Base-by-base conservation (phyloP, 495 filamentous ascomycete genomes). In the Penicillium lagena region DNA sequence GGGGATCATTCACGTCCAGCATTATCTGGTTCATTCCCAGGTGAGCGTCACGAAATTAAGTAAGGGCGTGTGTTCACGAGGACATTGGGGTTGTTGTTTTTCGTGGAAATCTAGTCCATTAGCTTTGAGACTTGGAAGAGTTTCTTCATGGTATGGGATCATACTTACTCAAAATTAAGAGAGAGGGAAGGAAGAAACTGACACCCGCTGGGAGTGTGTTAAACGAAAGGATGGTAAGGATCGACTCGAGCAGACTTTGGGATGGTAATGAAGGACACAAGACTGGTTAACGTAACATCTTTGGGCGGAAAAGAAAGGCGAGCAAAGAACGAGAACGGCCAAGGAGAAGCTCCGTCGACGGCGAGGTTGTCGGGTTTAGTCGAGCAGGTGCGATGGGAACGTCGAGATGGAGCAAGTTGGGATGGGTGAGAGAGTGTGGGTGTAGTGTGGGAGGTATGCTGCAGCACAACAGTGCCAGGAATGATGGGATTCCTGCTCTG, bases 11-110 rank as follows among this genome's bases (percentile, higher is more conserved):
- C 12, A 43, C 29, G 27, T 59, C 54, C 42, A 41, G 35, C 46
- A 59, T 56, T 15, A 39, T 42, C 6, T 50, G 49, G 29, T 55
- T 50, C 51, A 62, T 56, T 13, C 4, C 39, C 15, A 31, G 9
- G 37, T 35, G 15, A 9, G 13, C 12, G 33, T 15, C 9, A 10
- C 29, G 30, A 12, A 11, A 12, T 17, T 1, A 17, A 22, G 2
- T 2, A 22, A 22, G 22, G 4, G 29, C 11, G 27, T 35, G n/a
- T 34, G 30, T 13, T 42, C 40, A 48, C 31, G 15, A n/a, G 6
- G 4, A 9, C 45, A 48, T 47, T 17, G 4, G 1, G 28, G 37
- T 13, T 31, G 15, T 35, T 30, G 17, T 0, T 40, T n/a, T 47
- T 30, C 27, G 22, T 11, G 11, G 17, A 35, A 35, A 30, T 8